Percentiles rank a stretch among this genome's conserved stretches.
phyloP scores from a whole-genome alignment of 2,329 filamentous ascomycete species.

The Alternaria viburni region DNA sequence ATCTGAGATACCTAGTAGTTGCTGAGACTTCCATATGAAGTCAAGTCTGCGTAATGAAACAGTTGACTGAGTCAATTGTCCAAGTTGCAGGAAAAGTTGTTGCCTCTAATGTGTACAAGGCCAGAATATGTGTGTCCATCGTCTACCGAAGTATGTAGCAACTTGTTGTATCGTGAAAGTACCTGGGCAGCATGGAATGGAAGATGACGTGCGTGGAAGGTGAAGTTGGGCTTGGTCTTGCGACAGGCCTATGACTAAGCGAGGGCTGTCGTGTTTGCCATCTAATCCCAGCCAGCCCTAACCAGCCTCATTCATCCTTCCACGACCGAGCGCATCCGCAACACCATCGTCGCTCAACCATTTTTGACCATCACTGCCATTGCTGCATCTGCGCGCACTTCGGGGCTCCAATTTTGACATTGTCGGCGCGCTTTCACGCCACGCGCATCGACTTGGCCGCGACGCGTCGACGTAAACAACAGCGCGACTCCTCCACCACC shows the following conservation, averaged over 20 bases:
- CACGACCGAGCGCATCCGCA: slow-evolving; percentile 25
- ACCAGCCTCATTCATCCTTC: slow-evolving; percentile 21
- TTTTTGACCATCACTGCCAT: slow-evolving; percentile 26
- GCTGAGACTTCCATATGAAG: neutral
- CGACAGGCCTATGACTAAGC: slow-evolving; percentile 9
- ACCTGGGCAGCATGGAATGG: neutral
- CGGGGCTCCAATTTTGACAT: slow-evolving; percentile 17
- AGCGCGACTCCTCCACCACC: slow-evolving; percentile 24
- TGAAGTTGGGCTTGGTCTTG: neutral
- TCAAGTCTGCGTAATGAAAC: neutral
- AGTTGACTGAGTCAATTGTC: neutral
- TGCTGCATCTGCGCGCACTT: slow-evolving; percentile 27
- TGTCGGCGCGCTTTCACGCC: slow-evolving; percentile 30
- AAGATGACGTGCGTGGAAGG: neutral
- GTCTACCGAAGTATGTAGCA: neutral
- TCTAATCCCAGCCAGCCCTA: slow-evolving; percentile 15
- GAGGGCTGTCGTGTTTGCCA: slow-evolving; percentile 6
- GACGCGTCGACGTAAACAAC: slow-evolving; percentile 46
- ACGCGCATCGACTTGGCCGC: slow-evolving; percentile 31
- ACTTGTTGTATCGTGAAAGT: neutral
- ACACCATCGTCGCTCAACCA: slow-evolving; percentile 28
- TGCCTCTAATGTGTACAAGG: neutral
- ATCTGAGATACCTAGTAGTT: neutral
- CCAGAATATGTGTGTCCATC: neutral
- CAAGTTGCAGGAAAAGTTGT: no score